These are phyloP conservation scores for Suhomyces kunorum DNA, from an alignment of 1,139 yeast genomes.

Conservation along the genomic window DNA sequence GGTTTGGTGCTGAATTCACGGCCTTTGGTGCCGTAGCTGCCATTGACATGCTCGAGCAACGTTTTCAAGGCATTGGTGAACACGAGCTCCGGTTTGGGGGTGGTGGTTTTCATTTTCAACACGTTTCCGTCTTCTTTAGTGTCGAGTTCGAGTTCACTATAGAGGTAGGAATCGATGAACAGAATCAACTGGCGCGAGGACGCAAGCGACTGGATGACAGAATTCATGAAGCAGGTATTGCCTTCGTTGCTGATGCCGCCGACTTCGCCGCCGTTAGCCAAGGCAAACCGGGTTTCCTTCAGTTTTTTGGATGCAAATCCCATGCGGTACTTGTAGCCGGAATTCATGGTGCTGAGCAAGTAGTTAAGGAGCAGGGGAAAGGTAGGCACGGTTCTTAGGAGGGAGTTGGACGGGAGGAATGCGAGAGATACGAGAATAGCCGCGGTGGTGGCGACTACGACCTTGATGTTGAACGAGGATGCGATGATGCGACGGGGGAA, in stretches of 20 bases:
- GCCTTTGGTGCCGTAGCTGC: constrained; percentile 52
- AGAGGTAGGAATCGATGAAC: constrained; percentile 54
- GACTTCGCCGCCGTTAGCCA: constrained; percentile 64
- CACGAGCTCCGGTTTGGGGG: constrained; percentile 35
- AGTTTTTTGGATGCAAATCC: constrained; percentile 19
- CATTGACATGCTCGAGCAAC: constrained; percentile 56
- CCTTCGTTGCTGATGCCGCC: constrained; percentile 91
- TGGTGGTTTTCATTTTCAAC: constrained; percentile 31
- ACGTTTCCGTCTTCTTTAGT: constrained; percentile 20
- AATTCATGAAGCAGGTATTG: constrained; percentile 91
- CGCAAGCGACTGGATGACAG: constrained; percentile 81
- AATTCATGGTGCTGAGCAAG: constrained; percentile 16
- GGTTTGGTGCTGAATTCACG: constrained; percentile 69
- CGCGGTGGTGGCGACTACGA: constrained; percentile 12
- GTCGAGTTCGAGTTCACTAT: constrained; percentile 26
- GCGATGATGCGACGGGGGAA: constrained; percentile 4
- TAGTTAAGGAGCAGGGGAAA: constrained; percentile 9
- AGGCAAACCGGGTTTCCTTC: constrained; percentile 39
- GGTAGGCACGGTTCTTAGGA: constrained; percentile 2
- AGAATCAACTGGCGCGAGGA: constrained; percentile 63
- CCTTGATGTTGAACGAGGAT: constrained; percentile 3
- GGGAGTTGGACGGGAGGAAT: constrained; percentile 5
- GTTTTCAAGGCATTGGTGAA: constrained; percentile 57
- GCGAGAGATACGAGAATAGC: constrained; percentile 11
- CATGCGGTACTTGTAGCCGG: constrained; percentile 14